phyloP scores from a whole-genome alignment of 768 basidiomycete species.

The Pleurotus cornucopiae region DNA sequence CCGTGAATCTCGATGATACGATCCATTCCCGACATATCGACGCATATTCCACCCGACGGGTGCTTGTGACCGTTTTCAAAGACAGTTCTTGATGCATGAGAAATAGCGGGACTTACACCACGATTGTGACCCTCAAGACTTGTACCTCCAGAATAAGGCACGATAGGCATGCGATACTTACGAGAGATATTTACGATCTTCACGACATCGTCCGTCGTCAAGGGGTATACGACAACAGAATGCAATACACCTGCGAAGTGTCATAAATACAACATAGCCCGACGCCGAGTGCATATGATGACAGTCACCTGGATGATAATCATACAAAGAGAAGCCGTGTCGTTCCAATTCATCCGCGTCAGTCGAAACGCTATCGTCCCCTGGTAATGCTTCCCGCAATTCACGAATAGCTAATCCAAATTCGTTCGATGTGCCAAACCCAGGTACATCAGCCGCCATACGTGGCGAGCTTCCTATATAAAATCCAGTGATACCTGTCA shows the following conservation, averaged over 20 bases:
- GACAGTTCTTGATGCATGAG: not conserved
- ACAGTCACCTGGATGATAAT: conserved; percentile 44
- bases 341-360: conserved; percentile 44
- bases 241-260: conserved; percentile 34
- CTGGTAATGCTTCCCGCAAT: conserved; percentile 34
- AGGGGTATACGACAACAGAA: conserved; percentile 61
- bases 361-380: conserved; percentile 38
- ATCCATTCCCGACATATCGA: conserved; percentile 78
- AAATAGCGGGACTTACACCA: conserved; percentile 37
- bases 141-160: conserved; percentile 78
- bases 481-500: not conserved
- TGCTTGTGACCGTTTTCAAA: conserved; percentile 21
- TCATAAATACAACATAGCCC: not conserved
- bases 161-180: conserved; percentile 72
- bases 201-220: conserved; percentile 76
- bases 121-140: conserved; percentile 74
- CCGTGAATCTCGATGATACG: conserved; percentile 71
- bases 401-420: conserved; percentile 50
- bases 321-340: conserved; percentile 53
- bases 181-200: conserved; percentile 71
- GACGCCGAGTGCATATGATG: not conserved
- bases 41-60: conserved; percentile 61
- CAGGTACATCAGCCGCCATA: conserved; percentile 10
- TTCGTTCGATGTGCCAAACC: conserved; percentile 50
- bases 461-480: not conserved